Conservation (phyloP, 495 filamentous ascomycete species). For the Lophiostoma macrostomum region DNA sequence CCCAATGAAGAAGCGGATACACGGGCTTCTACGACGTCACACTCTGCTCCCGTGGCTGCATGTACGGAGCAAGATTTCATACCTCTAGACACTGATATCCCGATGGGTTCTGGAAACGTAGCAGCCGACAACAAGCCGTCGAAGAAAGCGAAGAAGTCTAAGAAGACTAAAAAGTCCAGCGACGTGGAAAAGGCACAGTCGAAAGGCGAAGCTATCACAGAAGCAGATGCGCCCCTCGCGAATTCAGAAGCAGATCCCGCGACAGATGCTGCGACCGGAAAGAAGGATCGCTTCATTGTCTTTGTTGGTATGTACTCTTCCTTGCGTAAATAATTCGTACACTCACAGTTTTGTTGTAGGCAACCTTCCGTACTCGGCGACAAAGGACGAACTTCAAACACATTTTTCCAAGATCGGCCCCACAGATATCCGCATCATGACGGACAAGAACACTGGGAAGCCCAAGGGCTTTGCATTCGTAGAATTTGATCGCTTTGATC, state of each 20-base stretch:
- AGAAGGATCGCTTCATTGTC: constrained; percentile 69
- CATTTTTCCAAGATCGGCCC: constrained; percentile 80
- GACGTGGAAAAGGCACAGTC: constrained; percentile 4
- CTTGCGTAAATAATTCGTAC: background rate
- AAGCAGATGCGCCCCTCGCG: background rate
- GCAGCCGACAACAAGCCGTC: constrained; percentile 24
- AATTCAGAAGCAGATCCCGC: constrained; percentile 12
- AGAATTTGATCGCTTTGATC: constrained; percentile 84
- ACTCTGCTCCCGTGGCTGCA: background rate
- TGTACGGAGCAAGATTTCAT: background rate
- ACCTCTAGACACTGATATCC: background rate
- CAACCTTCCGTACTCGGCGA: constrained; percentile 87
- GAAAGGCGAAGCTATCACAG: constrained; percentile 21
- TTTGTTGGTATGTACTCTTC: constrained; percentile 62
- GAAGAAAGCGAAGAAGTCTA: constrained; percentile 19
- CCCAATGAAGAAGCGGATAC: no score
- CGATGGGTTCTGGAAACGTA: background rate
- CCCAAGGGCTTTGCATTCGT: constrained; percentile 89
- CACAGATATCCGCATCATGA: constrained; percentile 68
- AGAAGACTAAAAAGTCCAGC: constrained; percentile 18
- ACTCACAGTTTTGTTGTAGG: constrained; percentile 44
- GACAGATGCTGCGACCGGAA: constrained; percentile 34
- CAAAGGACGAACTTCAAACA: constrained; percentile 56
- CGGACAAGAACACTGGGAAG: constrained; percentile 63
- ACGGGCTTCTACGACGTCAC: background rate